A percentile compares a stretch with the other conserved stretches of the same genome.
phyloP scores from a whole-genome alignment of 208 protist species.

The Leishmania braziliensis region DNA sequence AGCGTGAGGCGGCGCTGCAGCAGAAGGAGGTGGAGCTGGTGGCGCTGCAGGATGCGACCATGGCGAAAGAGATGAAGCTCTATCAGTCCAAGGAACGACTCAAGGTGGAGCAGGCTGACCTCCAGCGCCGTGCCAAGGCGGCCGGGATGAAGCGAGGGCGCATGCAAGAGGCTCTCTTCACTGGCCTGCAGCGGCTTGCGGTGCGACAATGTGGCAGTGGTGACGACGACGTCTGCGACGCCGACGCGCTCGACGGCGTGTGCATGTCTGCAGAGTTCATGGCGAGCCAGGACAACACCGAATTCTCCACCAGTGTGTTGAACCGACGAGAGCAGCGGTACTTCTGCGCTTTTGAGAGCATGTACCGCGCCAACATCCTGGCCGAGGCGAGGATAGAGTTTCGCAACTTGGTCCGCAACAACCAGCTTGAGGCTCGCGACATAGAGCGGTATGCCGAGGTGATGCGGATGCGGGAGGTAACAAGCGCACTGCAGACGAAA shows the following conservation, averaged over 20 bases:
- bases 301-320: slow-evolving; percentile 17
- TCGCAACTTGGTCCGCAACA: slow-evolving; percentile 30
- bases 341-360: slow-evolving; percentile 38
- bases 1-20: slow-evolving; percentile 37
- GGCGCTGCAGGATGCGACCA: slow-evolving; percentile 27
- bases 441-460: slow-evolving; percentile 36
- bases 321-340: slow-evolving; percentile 17
- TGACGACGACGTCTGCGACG: slow-evolving; percentile 4
- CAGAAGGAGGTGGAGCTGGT: slow-evolving; percentile 29
- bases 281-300: slow-evolving; percentile 1
- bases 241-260: slow-evolving; percentile 11
- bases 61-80: slow-evolving; percentile 30
- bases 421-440: slow-evolving; percentile 40
- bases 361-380: slow-evolving; percentile 43
- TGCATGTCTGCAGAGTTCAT: slow-evolving; percentile 31
- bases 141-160: slow-evolving; percentile 22
- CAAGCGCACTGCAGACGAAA: slow-evolving; percentile 27
- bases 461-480: slow-evolving; percentile 29
- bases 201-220: slow-evolving; percentile 22
- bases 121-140: slow-evolving; percentile 25
- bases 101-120: slow-evolving; percentile 27
- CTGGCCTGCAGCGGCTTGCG: slow-evolving; percentile 28
- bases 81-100: slow-evolving; percentile 32
- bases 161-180: slow-evolving; percentile 22
- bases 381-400: slow-evolving; percentile 36